Conservation (phyloP, 2,329 filamentous ascomycete species). For the Xylariaceae sp. region DNA sequence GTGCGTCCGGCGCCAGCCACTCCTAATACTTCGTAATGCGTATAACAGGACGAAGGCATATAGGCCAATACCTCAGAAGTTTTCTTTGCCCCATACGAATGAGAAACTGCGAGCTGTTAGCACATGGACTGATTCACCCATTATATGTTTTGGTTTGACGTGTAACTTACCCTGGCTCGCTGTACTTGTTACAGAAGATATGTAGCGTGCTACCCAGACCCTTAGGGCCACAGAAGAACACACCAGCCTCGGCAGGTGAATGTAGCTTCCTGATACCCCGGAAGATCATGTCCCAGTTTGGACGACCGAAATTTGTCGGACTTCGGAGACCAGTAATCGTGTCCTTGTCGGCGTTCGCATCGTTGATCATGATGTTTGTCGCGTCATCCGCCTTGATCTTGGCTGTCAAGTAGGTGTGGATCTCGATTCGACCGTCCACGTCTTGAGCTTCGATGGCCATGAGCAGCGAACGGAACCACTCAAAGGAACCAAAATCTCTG, state of each 20-base stretch:
- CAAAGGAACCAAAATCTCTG: conserved; percentile 80
- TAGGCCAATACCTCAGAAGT: conserved; percentile 14
- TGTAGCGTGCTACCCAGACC: conserved; percentile 71
- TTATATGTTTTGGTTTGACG: neutral
- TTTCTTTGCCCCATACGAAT: conserved; percentile 27
- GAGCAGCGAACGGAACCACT: conserved; percentile 83
- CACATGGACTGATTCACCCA: too few species aligned
- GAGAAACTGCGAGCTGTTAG: conserved; percentile 15
- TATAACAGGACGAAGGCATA: too few species aligned
- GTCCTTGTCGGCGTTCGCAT: conserved; percentile 78
- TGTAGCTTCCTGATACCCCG: conserved; percentile 77
- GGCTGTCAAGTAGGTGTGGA: conserved; percentile 83
- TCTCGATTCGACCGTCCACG: conserved; percentile 78
- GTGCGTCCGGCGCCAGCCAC: neutral
- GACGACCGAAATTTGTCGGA: conserved; percentile 79
- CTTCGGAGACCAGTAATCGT: conserved; percentile 78
- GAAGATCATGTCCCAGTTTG: conserved; percentile 91
- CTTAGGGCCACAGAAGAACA: conserved; percentile 86
- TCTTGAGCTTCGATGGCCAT: conserved; percentile 85
- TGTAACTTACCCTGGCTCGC: conserved; percentile 66
- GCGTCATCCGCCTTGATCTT: conserved; percentile 83
- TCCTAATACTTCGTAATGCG: too few species aligned
- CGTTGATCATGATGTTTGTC: conserved; percentile 91
- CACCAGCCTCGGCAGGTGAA: conserved; percentile 66
- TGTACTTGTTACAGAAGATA: conserved; percentile 84